phyloP scores from a whole-genome alignment of 108 stramenopile species.

The Chaetoceros tenuissimus region DNA sequence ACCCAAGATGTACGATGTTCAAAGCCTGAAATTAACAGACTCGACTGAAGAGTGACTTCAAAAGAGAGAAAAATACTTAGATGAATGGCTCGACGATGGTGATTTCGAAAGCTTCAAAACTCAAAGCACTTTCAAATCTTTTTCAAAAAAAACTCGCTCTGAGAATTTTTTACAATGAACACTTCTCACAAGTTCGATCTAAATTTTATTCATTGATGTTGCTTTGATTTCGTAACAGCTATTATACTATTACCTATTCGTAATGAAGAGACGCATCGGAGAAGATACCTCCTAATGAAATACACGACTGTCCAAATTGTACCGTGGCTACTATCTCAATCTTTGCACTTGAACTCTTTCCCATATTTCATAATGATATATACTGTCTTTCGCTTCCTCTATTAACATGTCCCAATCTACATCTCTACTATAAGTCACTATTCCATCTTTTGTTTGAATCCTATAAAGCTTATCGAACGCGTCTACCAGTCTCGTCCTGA shows the following conservation, averaged over 20 bases:
- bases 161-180: too few relatives aligned
- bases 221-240: neutral
- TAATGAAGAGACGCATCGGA: neutral
- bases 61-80: too few relatives aligned
- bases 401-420: neutral
- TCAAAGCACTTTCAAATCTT: too few relatives aligned
- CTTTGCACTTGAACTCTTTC: neutral
- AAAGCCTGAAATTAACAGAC: too few relatives aligned
- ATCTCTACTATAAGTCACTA: neutral
- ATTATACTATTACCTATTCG: neutral
- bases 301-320: too few relatives aligned
- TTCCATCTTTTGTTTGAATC: neutral
- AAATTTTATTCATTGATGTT: neutral
- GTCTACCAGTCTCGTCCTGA: neutral
- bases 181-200: too few relatives aligned
- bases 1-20: too few relatives aligned
- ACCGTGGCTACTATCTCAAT: too few relatives aligned
- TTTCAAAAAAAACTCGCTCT: too few relatives aligned
- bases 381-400: neutral
- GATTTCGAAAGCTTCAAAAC: too few relatives aligned
- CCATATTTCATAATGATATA: neutral
- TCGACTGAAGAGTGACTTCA: too few relatives aligned
- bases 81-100: too few relatives aligned
- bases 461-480: neutral
- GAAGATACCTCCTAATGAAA: neutral